Evolutionary conservation across 2,329 filamentous ascomycete genomes (phyloP).

Genomic region (Scedosporium boydii): DNA sequence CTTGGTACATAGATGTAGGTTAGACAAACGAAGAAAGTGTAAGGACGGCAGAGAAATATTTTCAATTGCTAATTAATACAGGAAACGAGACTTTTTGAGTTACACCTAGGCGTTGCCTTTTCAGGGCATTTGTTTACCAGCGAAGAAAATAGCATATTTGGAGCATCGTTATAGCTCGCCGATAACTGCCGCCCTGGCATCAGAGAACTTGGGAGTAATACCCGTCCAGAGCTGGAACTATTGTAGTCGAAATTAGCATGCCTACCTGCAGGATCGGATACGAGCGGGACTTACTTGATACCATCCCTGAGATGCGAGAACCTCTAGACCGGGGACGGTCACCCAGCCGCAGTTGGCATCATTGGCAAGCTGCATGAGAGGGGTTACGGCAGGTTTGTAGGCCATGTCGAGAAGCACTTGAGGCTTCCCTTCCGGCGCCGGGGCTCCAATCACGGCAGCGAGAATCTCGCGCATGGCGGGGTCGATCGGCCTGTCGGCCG

Average conservation of each 20-base stretch:
- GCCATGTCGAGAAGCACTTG: slow-evolving; percentile 86
- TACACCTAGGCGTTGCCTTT: too few species aligned
- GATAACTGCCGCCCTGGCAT: slow-evolving; percentile 55
- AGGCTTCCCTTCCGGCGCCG: slow-evolving; percentile 16
- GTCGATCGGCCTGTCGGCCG: slow-evolving; percentile 79
- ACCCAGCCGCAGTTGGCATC: slow-evolving; percentile 54
- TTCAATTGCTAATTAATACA: too few species aligned
- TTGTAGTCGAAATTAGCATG: slow-evolving; percentile 4
- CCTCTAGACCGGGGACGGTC: slow-evolving; percentile 79
- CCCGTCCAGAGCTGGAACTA: slow-evolving; percentile 80
- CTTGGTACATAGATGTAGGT: too few species aligned
- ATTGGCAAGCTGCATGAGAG: slow-evolving; percentile 74
- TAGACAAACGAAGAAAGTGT: too few species aligned
- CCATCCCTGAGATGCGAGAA: slow-evolving; percentile 78
- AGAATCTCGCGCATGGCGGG: slow-evolving; percentile 57
- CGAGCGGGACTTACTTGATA: slow-evolving; percentile 57
- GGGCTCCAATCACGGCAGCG: slow-evolving; percentile 13
- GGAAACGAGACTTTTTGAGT: too few species aligned
- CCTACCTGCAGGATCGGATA: slow-evolving; percentile 6
- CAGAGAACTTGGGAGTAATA: slow-evolving; percentile 62
- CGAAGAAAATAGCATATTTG: too few species aligned
- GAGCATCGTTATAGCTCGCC: slow-evolving; percentile 13
- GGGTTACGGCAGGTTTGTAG: slow-evolving; percentile 79
- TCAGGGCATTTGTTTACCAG: too few species aligned
- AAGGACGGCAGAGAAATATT: too few species aligned